Evolutionary conservation across 768 basidiomycete genomes (phyloP).

Genomic region (Collybiopsis luxurians): DNA sequence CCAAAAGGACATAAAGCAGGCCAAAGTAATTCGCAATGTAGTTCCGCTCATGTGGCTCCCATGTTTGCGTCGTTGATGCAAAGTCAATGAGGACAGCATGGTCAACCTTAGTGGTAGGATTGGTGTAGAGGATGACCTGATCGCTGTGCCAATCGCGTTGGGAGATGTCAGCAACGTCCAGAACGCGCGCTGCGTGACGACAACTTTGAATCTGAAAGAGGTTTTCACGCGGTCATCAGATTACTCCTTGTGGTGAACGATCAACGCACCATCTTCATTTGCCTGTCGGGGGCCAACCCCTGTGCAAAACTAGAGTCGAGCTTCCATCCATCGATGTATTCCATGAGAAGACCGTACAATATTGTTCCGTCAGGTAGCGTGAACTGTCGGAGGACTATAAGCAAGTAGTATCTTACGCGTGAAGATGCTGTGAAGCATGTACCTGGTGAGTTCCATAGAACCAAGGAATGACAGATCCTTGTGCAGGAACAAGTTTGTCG

Average conservation of each 20-base stretch:
- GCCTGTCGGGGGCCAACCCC: conserved; percentile 12
- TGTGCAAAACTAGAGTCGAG: conserved; percentile 6
- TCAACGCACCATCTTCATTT: conserved; percentile 16
- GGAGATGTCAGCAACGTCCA: conserved; percentile 19
- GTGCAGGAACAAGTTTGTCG: conserved; percentile 20
- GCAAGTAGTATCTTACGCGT: not conserved
- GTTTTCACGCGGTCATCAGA: not conserved
- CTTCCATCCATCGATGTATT: not conserved
- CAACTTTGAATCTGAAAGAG: conserved; percentile 17
- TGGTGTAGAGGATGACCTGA: conserved; percentile 4
- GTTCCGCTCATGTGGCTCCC: not conserved
- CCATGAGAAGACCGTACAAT: not conserved
- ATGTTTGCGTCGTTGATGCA: not conserved
- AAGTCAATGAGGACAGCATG: too few relatives aligned
- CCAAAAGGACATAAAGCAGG: not conserved
- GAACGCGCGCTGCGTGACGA: conserved; percentile 20
- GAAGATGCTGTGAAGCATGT: not conserved
- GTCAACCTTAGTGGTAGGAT: not conserved
- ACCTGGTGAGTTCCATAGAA: conserved; percentile 24
- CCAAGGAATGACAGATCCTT: conserved; percentile 25
- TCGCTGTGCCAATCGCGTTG: conserved; percentile 23
- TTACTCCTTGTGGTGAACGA: not conserved
- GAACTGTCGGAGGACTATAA: not conserved
- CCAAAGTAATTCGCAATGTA: not conserved
- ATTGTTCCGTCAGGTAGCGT: not conserved